Base-by-base conservation (phyloP, 352 stramenopile genomes). In the Pythium angustatum region DNA sequence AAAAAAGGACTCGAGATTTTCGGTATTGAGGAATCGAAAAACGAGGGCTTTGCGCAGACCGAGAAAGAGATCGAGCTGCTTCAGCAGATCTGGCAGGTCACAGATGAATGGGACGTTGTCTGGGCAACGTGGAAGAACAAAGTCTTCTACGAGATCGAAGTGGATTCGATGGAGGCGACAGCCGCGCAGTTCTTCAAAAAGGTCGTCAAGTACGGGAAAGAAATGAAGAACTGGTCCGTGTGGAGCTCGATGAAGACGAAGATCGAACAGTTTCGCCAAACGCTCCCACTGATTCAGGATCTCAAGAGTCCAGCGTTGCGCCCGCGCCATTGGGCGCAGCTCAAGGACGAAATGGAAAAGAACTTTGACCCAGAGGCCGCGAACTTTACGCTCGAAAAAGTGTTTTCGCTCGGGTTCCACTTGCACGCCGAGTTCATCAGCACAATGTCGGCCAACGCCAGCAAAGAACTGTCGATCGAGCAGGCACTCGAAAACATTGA, bases 1-100 rank as follows among this genome's bases (percentile, higher is more conserved):
- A 93, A 95, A 62, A 92, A 96, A 71, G 93, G 93, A 0, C 78
- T 98, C 10, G 89, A 97, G 66, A 97, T 98, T 62, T 98, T 98
- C 67, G 79, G 80, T 9, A 97, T 97, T 26, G 85, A 95, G 17
- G 83, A 93, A 57, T 88, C 83, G 2, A 91, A 88, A 50, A 94
- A 96, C 59, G 88, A 96, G 30, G 85, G 81, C 0, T 95, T 95
- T 63, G 44, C 69, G 28, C 88, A 96, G 40, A 91, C 90, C 0
- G 89, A 97, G 67, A 87, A 90, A 31, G 91, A 98, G 40, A 71
- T 98, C 36, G 88, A 97, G 45, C 63, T 97, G 15, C 66, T 98
- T 24, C 76, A 92, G 62, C 85, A 96, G 58, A 97, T 98, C 26
- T 98, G 93, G 93, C 77, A 80, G 11, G 66, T 98, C 19, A 83